These are phyloP conservation scores for Bryopsis sp. DNA, from an alignment of 139 green algal genomes.

Conservation along the genomic window DNA sequence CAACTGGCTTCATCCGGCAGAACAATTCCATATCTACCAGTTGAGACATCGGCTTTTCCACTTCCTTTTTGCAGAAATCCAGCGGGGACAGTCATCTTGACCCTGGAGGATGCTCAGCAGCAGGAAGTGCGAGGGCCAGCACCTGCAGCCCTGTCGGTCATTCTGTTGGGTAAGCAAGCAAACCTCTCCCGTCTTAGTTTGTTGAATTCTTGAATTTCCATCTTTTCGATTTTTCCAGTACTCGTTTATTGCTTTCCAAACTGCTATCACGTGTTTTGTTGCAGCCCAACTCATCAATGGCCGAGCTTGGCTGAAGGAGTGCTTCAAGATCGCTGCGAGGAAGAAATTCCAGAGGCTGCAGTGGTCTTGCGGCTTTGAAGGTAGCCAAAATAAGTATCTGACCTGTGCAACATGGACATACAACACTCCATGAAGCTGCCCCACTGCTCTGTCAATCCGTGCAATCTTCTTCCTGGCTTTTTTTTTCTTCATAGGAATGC, in stretches of 20 bases:
- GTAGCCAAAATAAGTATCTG: not conserved
- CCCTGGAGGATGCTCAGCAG: too few species aligned
- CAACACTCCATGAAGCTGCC: not conserved
- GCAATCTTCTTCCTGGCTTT: not conserved
- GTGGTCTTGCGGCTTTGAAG: not conserved
- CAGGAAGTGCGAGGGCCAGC: too few species aligned
- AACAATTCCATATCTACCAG: too few species aligned
- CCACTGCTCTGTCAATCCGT: not conserved
- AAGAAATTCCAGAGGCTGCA: conserved; percentile 10
- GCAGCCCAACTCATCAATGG: not conserved
- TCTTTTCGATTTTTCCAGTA: not conserved
- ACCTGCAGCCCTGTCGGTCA: too few species aligned
- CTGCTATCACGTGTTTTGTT: not conserved
- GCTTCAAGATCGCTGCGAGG: conserved; percentile 9
- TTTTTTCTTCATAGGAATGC: not conserved
- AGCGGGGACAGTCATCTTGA: too few species aligned
- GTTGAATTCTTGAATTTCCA: not conserved
- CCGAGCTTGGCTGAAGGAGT: not conserved
- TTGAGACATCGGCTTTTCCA: too few species aligned
- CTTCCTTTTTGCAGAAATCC: too few species aligned
- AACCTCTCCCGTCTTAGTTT: too few species aligned
- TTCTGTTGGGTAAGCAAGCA: not conserved
- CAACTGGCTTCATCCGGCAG: too few species aligned
- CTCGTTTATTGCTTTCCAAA: not conserved
- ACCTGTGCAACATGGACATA: not conserved